Evolutionary conservation across 371 early-diverging fungal species (phyloP), one percentile per base, ranked within the genome.

Genomic region (Ordospora pajunii): DNA sequence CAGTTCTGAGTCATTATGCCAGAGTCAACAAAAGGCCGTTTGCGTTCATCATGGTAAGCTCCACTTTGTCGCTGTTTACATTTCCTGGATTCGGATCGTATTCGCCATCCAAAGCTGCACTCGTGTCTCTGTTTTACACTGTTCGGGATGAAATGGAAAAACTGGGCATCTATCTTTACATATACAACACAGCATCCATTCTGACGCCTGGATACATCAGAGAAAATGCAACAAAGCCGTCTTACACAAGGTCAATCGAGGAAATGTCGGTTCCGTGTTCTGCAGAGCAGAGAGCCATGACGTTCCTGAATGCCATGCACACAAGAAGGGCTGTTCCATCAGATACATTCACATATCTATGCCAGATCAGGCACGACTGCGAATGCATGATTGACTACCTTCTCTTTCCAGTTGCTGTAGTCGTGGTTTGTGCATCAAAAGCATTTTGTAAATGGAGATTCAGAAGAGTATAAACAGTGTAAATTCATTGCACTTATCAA

Each of bases 71-170:
- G 19, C 75, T 92, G 63, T 74, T 66, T 50, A 65, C 78, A 22
- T 88, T 93, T 80, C 86, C 87, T 49, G 94, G 94, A 11, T 93
- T 89, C 72, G 70, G 88, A 14, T 85, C 88, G n/a, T 94, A 94
- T 80, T 73, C 89, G 1, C 91, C 92, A 9, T 86, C 91, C 22
- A 94, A 94, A 76, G 88, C 85, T 73, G 92, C 93, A 44, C 76
- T 93, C 8, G 25, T 64, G 1, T 76, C 75, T 10, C 74, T 83
- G 54, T 82, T 89, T 70, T 91, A 90, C 27, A 82, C 91, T 70
- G 90, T 90, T 1, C 89, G 90, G 70, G 81, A 86, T 0, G 94
- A 94, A 79, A 79, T 91, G 23, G 82, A 86, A 48, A 82, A 86
- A 53, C 87, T 89, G 62, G 86, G 81, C 0, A 90, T 94, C 68